These are phyloP conservation scores for Rhizopus sp. DNA, from an alignment of 371 early-diverging fungal genomes.

Conservation along the genomic window DNA sequence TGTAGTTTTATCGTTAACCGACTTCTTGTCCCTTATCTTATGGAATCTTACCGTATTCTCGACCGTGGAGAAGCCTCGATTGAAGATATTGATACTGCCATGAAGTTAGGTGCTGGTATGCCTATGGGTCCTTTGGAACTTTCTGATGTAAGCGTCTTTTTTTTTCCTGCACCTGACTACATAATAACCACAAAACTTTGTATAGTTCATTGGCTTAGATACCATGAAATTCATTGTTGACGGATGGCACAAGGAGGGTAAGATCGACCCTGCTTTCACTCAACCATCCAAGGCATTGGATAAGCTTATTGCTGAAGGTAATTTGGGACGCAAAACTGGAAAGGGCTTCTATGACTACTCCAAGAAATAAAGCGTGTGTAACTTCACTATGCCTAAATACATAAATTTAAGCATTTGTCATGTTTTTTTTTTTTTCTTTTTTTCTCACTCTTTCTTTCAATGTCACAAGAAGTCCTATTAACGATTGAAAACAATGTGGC, in stretches of 20 bases:
- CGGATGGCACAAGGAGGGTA: conserved; percentile 80
- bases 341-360: conserved; percentile 87
- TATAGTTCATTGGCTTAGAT: conserved; percentile 92
- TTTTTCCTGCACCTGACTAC: background rate
- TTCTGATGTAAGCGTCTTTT: conserved; percentile 73
- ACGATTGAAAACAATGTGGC: conserved; percentile 46
- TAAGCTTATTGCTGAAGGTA: conserved; percentile 75
- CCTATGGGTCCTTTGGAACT: conserved; percentile 98
- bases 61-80: conserved; percentile 90
- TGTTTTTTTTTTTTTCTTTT: background rate
- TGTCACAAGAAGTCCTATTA: conserved; percentile 17
- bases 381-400: background rate
- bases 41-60: conserved; percentile 89
- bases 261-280: conserved; percentile 72
- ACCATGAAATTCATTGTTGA: conserved; percentile 93
- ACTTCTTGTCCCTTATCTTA: conserved; percentile 93
- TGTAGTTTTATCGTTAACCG: conserved; percentile 94
- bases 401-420: conserved; percentile 9
- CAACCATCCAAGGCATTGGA: conserved; percentile 69
- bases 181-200: conserved; percentile 1
- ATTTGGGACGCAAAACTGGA: conserved; percentile 89
- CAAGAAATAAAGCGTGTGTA: conserved; percentile 24
- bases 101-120: conserved; percentile 98
- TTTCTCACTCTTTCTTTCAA: conserved; percentile 2
- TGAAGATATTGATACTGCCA: conserved; percentile 92